Percentiles rank a stretch among this genome's conserved stretches.
phyloP scores from a whole-genome alignment of 768 basidiomycete genomes.

The Hemileccinum impolitum region DNA sequence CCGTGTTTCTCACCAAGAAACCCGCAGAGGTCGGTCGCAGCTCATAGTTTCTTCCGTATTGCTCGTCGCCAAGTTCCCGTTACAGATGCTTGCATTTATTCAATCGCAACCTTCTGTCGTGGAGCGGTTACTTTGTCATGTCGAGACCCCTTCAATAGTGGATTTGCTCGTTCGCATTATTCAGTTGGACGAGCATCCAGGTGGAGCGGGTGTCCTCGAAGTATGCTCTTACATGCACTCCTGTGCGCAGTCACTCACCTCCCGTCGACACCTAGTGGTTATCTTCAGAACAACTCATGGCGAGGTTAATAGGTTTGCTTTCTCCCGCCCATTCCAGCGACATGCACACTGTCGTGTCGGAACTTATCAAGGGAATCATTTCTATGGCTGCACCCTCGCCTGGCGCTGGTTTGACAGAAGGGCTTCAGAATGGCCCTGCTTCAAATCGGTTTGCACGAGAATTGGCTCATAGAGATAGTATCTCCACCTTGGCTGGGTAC shows the following conservation, averaged over 20 bases:
- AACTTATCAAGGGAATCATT: slow-evolving; percentile 92
- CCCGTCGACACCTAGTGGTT: slow-evolving; percentile 66
- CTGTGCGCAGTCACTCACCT: slow-evolving; percentile 28
- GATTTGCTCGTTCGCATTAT: slow-evolving; percentile 90
- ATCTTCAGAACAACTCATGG: slow-evolving; percentile 78
- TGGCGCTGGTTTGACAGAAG: slow-evolving; percentile 66
- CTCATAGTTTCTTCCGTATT: slow-evolving; percentile 7
- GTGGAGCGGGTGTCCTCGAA: slow-evolving; percentile 80
- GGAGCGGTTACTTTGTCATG: slow-evolving; percentile 76
- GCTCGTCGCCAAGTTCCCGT: slow-evolving; percentile 12
- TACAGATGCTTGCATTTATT: slow-evolving; percentile 91
- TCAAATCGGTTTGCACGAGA: slow-evolving; percentile 90
- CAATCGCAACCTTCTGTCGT: slow-evolving; percentile 78
- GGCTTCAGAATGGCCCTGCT: slow-evolving; percentile 64
- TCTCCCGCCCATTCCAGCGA: slow-evolving; percentile 73
- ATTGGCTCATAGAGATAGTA: slow-evolving; percentile 68
- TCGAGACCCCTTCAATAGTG: slow-evolving; percentile 87
- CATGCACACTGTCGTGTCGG: slow-evolving; percentile 82
- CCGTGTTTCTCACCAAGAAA: slow-evolving; percentile 83
- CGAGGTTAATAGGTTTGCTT: slow-evolving; percentile 74
- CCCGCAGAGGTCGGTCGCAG: slow-evolving; percentile 71
- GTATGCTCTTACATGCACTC: slow-evolving; percentile 51
- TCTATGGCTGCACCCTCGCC: slow-evolving; percentile 90
- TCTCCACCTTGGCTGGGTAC: slow-evolving; percentile 69
- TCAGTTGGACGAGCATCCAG: slow-evolving; percentile 81